A percentile compares a stretch with the other conserved stretches of the same genome.
Evolutionary conservation across 768 basidiomycete species (phyloP).

Genomic region (Mycena chlorophos): DNA sequence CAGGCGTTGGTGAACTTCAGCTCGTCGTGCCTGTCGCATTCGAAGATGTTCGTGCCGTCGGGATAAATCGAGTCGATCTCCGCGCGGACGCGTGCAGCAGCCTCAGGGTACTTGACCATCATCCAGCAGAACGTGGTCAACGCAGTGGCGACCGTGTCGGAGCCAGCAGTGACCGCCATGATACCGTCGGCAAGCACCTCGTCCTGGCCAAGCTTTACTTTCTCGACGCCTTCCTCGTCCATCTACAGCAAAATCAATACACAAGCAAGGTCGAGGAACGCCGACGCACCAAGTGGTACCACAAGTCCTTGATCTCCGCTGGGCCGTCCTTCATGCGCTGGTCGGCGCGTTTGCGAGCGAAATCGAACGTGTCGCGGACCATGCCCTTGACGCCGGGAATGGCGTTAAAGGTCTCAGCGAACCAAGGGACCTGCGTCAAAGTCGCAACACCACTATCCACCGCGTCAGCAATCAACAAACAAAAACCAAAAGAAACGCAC

Average conservation of each 20-base stretch:
- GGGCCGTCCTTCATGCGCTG: background rate
- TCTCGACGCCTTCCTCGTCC: slow-evolving; percentile 40
- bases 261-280: background rate
- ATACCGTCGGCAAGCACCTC: slow-evolving; percentile 39
- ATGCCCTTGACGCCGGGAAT: background rate
- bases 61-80: slow-evolving; percentile 33
- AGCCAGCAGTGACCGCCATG: slow-evolving; percentile 41
- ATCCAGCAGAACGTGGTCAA: slow-evolving; percentile 34
- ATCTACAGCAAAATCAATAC: slow-evolving; percentile 26
- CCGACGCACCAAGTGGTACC: slow-evolving; percentile 38
- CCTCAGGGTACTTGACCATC: slow-evolving; percentile 31
- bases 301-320: slow-evolving; percentile 48
- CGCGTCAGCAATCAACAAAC: background rate
- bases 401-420: background rate
- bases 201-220: slow-evolving; percentile 29
- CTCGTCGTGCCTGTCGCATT: slow-evolving; percentile 27
- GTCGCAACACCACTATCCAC: slow-evolving; percentile 28
- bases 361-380: background rate
- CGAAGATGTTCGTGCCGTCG: slow-evolving; percentile 24
- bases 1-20: slow-evolving; percentile 36
- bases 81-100: slow-evolving; percentile 31
- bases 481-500: slow-evolving; percentile 29
- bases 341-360: background rate
- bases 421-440: slow-evolving; percentile 33
- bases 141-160: slow-evolving; percentile 40